Base-by-base conservation (phyloP, 164 flowering plant species). In the Taxillus chinensis region DNA sequence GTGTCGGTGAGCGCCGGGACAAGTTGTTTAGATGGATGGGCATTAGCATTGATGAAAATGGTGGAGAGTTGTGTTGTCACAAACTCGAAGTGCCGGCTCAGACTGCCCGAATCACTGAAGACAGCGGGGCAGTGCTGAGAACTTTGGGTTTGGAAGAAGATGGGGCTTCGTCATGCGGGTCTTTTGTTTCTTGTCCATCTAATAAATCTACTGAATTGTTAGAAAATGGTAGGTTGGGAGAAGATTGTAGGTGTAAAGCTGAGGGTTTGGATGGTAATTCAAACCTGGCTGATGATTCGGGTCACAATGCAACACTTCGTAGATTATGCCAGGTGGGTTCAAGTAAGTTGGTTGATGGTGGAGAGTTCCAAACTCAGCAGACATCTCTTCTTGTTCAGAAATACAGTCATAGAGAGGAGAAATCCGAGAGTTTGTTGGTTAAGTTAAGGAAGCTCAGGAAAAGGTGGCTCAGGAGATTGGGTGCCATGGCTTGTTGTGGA, bases 1-100 rank as follows among this genome's bases (percentile, higher is more conserved):
- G 86, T 67, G 83, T 87, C 45, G 41, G 57, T 8, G 89, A 81
- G 51, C 84, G 98, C 2, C 87, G 96, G 3, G 61, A 55, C 11
- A 81, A 63, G 68, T 89, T 89, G 63, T 27, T 84, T 13, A 71
- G 67, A 65, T 74, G 72, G 82, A 80, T 86, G 85, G 86, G 87
- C 67, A 62, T 83, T 40, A 62, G 45, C 43, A 39, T 61, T 12
- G 79, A 74, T 62, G 27, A 49, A 64, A 53, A 57, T 39, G 76
- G 76, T 16, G 48, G 3, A 77, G 51, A 73, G 65, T 52, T 12
- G 10, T 57, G 12, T 43, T 38, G 39, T 15, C 71, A 56, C 27
- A 68, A 57, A 15, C 46, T 50, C 12, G 59, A 61, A 10, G 11
- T 64, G 51, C 75, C 59, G 45, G 45, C 40, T 14, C 69, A 57